Percentiles rank a stretch among this genome's conserved stretches.
phyloP scores from a whole-genome alignment of 257 asterid species.

The Henckelia pumila region DNA sequence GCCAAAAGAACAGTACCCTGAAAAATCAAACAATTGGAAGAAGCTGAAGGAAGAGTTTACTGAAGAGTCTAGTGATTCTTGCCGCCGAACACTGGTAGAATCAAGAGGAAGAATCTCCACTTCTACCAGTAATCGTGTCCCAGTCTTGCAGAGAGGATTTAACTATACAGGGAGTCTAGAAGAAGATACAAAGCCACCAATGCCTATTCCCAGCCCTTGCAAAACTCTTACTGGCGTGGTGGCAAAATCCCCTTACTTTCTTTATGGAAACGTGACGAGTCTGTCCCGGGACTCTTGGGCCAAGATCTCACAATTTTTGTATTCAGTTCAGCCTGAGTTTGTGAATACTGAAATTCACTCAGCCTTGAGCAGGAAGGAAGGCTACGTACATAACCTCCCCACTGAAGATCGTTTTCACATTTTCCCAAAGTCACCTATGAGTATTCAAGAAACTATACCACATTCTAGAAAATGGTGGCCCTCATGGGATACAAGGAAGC shows the following conservation, averaged over 20 bases:
- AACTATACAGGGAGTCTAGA: constrained; percentile 32
- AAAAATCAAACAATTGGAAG: constrained; percentile 40
- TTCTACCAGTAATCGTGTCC: constrained; percentile 27
- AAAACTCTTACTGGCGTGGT: constrained; percentile 42
- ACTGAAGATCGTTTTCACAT: constrained; percentile 53
- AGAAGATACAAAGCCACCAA: constrained; percentile 36
- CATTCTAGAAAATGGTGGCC: constrained; percentile 73
- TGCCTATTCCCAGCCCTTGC: constrained; percentile 42
- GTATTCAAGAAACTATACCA: constrained; percentile 67
- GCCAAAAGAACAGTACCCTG: constrained; percentile 45
- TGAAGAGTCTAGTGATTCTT: constrained; percentile 35
- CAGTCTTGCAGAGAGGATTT: constrained; percentile 31
- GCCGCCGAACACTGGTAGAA: constrained; percentile 36
- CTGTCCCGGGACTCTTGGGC: constrained; percentile 64
- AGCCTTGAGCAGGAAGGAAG: constrained; percentile 72
- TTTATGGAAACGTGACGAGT: constrained; percentile 55
- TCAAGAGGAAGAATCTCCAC: constrained; percentile 34
- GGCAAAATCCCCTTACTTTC: constrained; percentile 76
- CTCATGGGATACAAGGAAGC: constrained; percentile 79
- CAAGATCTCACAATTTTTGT: constrained; percentile 68
- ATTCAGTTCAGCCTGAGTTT: constrained; percentile 69
- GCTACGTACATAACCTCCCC: constrained; percentile 87
- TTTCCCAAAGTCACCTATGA: constrained; percentile 67
- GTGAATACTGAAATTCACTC: constrained; percentile 51
- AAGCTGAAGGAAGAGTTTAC: constrained; percentile 57